These are phyloP conservation scores for Arabidopsis arenosa DNA, from an alignment of 345 rosid species.

Conservation along the genomic window DNA sequence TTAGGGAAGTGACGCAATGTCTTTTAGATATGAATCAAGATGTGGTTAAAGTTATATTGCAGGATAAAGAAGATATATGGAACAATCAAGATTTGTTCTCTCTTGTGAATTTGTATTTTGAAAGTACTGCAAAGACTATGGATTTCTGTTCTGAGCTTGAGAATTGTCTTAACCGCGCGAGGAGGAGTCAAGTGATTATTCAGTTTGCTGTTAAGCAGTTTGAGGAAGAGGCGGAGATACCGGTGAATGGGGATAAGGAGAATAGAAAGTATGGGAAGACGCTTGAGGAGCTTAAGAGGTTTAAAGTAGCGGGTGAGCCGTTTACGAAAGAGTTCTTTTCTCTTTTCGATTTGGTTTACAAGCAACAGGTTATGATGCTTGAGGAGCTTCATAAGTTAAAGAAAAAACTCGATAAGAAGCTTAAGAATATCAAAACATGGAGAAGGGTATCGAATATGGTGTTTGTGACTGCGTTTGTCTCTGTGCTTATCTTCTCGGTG, in stretches of 20 bases:
- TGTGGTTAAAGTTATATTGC: conserved; percentile 70
- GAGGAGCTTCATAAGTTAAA: conserved; percentile 53
- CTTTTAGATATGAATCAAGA: conserved; percentile 90
- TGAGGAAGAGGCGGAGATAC: conserved; percentile 56
- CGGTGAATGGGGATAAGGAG: conserved; percentile 34
- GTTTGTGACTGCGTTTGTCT: conserved; percentile 69
- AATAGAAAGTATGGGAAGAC: conserved; percentile 59
- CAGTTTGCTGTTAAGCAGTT: conserved; percentile 66
- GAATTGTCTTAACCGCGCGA: conserved; percentile 68
- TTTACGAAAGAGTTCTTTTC: conserved; percentile 67
- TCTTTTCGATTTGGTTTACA: conserved; percentile 55
- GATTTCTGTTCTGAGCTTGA: conserved; percentile 82
- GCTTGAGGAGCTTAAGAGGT: conserved; percentile 64
- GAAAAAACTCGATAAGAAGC: conserved; percentile 70
- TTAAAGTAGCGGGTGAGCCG: conserved; percentile 73
- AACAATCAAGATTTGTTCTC: conserved; percentile 60
- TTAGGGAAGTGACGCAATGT: conserved; percentile 67
- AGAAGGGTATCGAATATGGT: conserved; percentile 73
- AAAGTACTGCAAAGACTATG: conserved; percentile 63
- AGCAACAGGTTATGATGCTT: conserved; percentile 63
- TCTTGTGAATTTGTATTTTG: conserved; percentile 75
- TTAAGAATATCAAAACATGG: conserved; percentile 70
- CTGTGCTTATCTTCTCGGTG: conserved; percentile 79
- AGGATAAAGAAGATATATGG: conserved; percentile 78
- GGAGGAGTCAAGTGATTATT: conserved; percentile 67